A percentile compares a stretch with the other conserved stretches of the same genome.
Conservation (phyloP, 2,329 filamentous ascomycete species). For the Bretziella fagacearum region DNA sequence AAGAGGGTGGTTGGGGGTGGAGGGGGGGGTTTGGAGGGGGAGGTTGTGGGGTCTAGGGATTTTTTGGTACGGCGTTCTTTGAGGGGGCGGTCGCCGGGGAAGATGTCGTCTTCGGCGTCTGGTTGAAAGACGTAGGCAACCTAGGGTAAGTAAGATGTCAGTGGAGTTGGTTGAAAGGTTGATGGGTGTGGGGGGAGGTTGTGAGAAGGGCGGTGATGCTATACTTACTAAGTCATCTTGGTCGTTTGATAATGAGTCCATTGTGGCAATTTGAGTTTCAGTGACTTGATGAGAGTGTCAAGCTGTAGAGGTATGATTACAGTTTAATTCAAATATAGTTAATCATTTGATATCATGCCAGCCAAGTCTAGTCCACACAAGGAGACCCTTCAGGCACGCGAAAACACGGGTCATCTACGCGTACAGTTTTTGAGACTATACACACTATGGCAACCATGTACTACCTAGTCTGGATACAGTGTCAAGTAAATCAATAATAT, state of each 20-base stretch:
- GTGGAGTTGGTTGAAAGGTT: background rate
- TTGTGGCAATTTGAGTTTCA: background rate
- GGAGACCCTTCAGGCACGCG: background rate
- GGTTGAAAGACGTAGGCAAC: conserved; percentile 46
- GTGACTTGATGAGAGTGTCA: background rate
- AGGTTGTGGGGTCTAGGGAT: conserved; percentile 11
- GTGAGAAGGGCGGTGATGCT: background rate
- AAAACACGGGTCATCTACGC: conserved; percentile 3
- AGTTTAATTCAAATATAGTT: background rate
- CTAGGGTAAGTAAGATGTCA: too few relatives aligned
- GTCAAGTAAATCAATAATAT: background rate
- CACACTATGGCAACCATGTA: background rate
- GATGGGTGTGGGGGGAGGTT: too few relatives aligned
- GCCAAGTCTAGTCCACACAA: background rate
- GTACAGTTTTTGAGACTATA: background rate
- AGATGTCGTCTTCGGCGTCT: conserved; percentile 23
- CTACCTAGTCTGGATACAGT: background rate
- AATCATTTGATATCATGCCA: background rate
- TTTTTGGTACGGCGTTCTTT: conserved; percentile 39
- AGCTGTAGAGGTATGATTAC: background rate
- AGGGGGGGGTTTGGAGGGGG: conserved; percentile 15
- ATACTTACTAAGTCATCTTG: conserved; percentile 14
- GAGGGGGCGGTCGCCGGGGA: conserved; percentile 25
- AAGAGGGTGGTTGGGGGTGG: conserved; percentile 7
- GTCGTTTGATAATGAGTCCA: conserved; percentile 12